phyloP scores from a whole-genome alignment of 495 filamentous ascomycete species.

The Astrothelium macrocarpum region DNA sequence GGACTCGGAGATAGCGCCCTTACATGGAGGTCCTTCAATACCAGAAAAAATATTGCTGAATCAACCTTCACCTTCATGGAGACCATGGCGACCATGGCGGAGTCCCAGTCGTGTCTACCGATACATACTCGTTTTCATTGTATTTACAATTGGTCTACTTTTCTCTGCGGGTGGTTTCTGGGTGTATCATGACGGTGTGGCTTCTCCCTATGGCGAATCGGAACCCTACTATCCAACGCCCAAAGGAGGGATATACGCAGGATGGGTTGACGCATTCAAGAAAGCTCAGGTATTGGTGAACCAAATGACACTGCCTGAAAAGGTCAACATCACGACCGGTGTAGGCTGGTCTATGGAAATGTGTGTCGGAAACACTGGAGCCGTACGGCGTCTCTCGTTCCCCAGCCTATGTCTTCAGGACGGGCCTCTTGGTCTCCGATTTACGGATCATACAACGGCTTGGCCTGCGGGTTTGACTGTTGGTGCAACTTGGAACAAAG shows the following conservation, averaged over 20 bases:
- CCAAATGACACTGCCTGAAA: conserved; percentile 79
- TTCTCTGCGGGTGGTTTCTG: conserved; percentile 31
- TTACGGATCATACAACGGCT: conserved; percentile 64
- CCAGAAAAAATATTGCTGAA: conserved; percentile 9
- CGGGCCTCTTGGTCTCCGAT: conserved; percentile 73
- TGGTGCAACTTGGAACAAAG: conserved; percentile 78
- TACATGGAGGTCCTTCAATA: conserved; percentile 6
- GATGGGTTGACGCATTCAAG: conserved; percentile 69
- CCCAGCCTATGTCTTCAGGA: conserved; percentile 85
- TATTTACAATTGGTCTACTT: conserved; percentile 24
- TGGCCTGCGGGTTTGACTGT: conserved; percentile 80
- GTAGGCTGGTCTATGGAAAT: conserved; percentile 85
- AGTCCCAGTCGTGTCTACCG: conserved; percentile 26
- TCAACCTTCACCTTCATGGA: conserved; percentile 8
- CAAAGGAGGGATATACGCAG: conserved; percentile 59
- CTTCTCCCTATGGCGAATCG: conserved; percentile 36
- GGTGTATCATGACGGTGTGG: conserved; percentile 24
- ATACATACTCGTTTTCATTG: conserved; percentile 25
- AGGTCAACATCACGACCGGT: conserved; percentile 90
- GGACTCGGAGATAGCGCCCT: conserved; percentile 4
- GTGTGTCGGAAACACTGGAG: conserved; percentile 76
- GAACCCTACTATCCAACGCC: conserved; percentile 83
- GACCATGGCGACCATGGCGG: conserved; percentile 16
- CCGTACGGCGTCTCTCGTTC: conserved; percentile 49
- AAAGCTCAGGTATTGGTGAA: conserved; percentile 72